Evolutionary conservation across 2,329 filamentous ascomycete species (phyloP), one percentile per base, ranked within the genome.

Genomic region (Stromatinia cepivora): DNA sequence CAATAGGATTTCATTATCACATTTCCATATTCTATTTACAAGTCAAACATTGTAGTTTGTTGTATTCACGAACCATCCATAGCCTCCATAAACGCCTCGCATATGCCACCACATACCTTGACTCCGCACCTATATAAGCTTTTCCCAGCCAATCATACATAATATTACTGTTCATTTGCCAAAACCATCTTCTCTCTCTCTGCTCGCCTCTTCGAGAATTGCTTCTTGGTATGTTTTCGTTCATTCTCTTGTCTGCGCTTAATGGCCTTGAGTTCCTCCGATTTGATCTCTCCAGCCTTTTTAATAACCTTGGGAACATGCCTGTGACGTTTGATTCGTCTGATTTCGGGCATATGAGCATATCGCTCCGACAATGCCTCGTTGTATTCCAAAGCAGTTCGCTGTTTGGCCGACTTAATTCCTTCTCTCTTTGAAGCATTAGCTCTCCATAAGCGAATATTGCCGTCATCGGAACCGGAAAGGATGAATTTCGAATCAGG

Each of bases 201-300:
- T 73, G 88, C 88, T 79, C 87, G 86, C 76, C 92, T 84, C 80
- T 87, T 87, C 79, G 90, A 84, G 75, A 90, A 88, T 75, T 92
- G 90, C 84, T 95, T 94, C 84, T 91, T 93, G 70, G 88, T 91
- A 80, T 99, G 94, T 80, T 92, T 93, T 74, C 95, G 87, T 81
- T 97, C 92, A 79, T 99, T 99, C 84, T 99, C 95, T 77, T 97
- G 92, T 75, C 89, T 89, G 76, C 92, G 86, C 88, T 97, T 97
- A 79, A 97, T 91, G 46, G 92, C 87, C 80, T 88, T 89, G 76
- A 97, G 80, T 80, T 98, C 95, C 78, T 96, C 93, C 70, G 83
- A 83, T 88, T 99, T 99, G 82, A 98, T 98, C 84, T 97, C 92
- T 62, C 86, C 89, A 5, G 94, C 94, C 87, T 97, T 98, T 89